phyloP scores from a whole-genome alignment of 805 yeast genomes.

The Pichia manshurica region DNA sequence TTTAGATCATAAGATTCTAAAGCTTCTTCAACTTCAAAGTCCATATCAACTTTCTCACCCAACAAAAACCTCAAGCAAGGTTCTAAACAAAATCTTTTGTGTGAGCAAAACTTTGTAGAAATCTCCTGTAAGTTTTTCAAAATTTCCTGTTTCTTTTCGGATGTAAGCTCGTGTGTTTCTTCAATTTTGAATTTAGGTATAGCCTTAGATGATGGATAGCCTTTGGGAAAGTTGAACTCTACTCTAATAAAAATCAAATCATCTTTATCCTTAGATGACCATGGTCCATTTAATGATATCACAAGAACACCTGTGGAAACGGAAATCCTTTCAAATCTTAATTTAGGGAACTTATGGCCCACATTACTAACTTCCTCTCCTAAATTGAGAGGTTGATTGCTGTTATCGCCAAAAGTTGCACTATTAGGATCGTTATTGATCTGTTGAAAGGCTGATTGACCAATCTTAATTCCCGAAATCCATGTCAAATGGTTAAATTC shows the following conservation, averaged over 20 bases:
- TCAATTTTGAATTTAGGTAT: conserved; percentile 62
- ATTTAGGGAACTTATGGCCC: conserved; percentile 83
- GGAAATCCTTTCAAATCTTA: conserved; percentile 79
- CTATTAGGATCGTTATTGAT: conserved; percentile 33
- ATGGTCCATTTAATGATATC: conserved; percentile 76
- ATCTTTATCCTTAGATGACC: conserved; percentile 45
- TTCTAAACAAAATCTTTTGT: conserved; percentile 69
- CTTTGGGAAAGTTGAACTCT: conserved; percentile 61
- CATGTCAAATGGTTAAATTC: conserved; percentile 70
- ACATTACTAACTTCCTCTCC: conserved; percentile 90
- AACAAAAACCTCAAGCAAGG: conserved; percentile 67
- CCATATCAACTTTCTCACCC: conserved; percentile 68
- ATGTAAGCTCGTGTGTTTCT: conserved; percentile 64
- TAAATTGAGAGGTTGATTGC: conserved; percentile 48
- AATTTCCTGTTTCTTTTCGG: conserved; percentile 46
- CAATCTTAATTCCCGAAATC: conserved; percentile 89
- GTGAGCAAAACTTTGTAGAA: conserved; percentile 47
- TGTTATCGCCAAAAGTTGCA: conserved; percentile 31
- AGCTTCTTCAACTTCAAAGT: conserved; percentile 26
- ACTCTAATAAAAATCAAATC: conserved; percentile 61
- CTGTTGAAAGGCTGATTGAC: conserved; percentile 39
- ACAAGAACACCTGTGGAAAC: conserved; percentile 79
- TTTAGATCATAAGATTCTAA: conserved; percentile 5
- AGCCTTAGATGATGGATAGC: conserved; percentile 55
- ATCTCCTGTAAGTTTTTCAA: conserved; percentile 48